Evolutionary conservation across 495 filamentous ascomycete genomes (phyloP), one percentile per base, ranked within the genome.

Genomic region (Rhypophila decipiens): DNA sequence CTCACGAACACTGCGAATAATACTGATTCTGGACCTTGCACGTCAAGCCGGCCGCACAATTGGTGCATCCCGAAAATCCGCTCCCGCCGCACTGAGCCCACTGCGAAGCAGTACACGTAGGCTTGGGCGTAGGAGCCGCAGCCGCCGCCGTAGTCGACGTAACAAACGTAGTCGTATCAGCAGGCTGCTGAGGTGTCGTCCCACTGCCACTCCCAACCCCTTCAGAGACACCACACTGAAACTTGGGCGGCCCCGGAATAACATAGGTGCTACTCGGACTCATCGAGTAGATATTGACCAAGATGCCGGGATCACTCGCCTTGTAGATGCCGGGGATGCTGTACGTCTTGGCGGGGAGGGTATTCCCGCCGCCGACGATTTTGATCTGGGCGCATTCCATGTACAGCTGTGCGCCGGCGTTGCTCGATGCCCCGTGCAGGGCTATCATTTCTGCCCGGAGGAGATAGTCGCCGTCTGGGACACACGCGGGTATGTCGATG

Each of bases 311-410:
- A 56, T 70, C 67, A 22, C 36, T 63, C 19, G 59, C 50, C 52
- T 64, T 65, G 51, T 75, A 75, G 47, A 69, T 61, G 13, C 72
- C 72, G 2, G 72, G 72, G 51, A 75, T 65, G 46, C 57, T 65
- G 46, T 65, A 57, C 2, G 70, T 71, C 13, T 58, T 34, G 24
- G 72, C 61, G 10, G 46, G 51, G 22, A 56, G 65, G 3, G 53
- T 56, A 11, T 67, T 50, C 46, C 47, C 59, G 47, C 68, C 65
- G 35, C 72, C 72, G 23, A 67, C 66, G 21, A 74, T 47, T 50
- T 71, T 72, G 59, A 74, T 65, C 45, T 74, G 71, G 17, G 71
- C 71, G 51, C 71, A 73, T 60, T 74, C 71, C 71, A 72, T 71
- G 42, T 76, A 79, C 20, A 79, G 66, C 56, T 79, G 74, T 2